These are phyloP conservation scores for Asterionellopsis glacialis DNA, from an alignment of 108 stramenopile genomes.

Conservation along the genomic window DNA sequence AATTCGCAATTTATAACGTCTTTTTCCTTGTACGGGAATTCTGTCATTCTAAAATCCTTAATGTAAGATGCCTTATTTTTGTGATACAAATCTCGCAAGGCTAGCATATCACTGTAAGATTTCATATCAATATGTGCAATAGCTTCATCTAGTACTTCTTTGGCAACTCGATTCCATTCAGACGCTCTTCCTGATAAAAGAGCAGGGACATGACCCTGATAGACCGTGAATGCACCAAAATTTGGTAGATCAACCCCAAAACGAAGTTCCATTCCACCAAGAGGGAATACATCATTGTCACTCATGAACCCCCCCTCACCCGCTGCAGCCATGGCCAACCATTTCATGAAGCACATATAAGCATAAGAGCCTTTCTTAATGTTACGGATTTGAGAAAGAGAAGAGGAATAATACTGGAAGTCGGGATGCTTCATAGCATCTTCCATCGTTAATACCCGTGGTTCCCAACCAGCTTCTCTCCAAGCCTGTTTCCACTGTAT, in stretches of 20 bases:
- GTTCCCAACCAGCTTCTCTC: constrained; percentile 12
- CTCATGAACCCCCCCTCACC: constrained; percentile 13
- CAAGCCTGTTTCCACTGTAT: constrained; percentile 17
- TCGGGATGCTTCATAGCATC: constrained; percentile 3
- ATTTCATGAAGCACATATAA: constrained; percentile 2
- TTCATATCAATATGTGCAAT: not conserved
- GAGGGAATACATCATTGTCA: constrained; percentile 2
- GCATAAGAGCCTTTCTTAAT: constrained; percentile 4
- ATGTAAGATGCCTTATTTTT: not conserved
- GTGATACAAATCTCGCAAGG: constrained; percentile 6
- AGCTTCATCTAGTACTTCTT: constrained; percentile 1
- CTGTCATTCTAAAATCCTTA: no score
- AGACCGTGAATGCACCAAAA: not conserved
- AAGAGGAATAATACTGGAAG: not conserved
- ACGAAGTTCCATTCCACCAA: not conserved
- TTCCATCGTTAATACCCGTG: constrained; percentile 7
- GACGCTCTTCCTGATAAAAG: constrained; percentile 5
- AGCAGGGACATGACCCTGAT: not conserved
- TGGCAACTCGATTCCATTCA: constrained; percentile 10
- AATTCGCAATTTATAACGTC: no score
- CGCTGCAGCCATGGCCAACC: constrained; percentile 19
- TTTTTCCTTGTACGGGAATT: no score
- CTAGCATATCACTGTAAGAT: constrained; percentile 14
- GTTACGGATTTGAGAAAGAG: not conserved
- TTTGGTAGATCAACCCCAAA: not conserved